These are phyloP conservation scores for Scleroderma citrinum DNA, from an alignment of 768 basidiomycete genomes.

Conservation along the genomic window DNA sequence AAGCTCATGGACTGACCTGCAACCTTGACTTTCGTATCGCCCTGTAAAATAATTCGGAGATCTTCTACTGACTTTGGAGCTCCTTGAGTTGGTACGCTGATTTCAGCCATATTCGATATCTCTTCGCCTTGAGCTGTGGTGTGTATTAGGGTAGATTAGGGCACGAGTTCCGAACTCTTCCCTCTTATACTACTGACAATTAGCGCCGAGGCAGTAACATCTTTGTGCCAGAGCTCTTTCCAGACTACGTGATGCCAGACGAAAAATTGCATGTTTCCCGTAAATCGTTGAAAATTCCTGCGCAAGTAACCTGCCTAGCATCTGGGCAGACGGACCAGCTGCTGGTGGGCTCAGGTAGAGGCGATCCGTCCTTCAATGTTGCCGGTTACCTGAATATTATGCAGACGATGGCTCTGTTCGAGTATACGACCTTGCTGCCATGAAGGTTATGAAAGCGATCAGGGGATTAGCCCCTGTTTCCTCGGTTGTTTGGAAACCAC, in stretches of 20 bases:
- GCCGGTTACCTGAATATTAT: background rate
- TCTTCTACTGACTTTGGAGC: slow-evolving; percentile 54
- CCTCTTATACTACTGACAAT: background rate
- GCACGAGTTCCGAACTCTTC: no score
- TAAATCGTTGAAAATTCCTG: slow-evolving; percentile 36
- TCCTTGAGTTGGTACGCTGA: slow-evolving; percentile 22
- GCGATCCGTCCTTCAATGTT: background rate
- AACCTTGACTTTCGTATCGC: slow-evolving; percentile 87
- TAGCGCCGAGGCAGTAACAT: no score
- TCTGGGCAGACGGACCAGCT: slow-evolving; percentile 44
- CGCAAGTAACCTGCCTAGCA: slow-evolving; percentile 49
- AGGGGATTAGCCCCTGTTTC: slow-evolving; percentile 58
- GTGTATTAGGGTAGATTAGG: no score
- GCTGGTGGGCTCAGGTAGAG: slow-evolving; percentile 57
- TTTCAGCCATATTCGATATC: background rate
- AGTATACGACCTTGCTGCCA: slow-evolving; percentile 53
- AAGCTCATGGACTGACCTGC: slow-evolving; percentile 54
- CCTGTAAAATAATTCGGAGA: slow-evolving; percentile 43
- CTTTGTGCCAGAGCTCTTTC: no score
- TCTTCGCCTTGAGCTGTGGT: background rate
- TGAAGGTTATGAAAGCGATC: slow-evolving; percentile 59
- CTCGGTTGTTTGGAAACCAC: slow-evolving; percentile 46
- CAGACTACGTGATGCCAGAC: slow-evolving; percentile 1
- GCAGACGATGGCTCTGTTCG: slow-evolving; percentile 67
- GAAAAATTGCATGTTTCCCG: slow-evolving; percentile 5